Evolutionary conservation across 208 protist genomes (phyloP).

Genomic region (Trypanosoma brucei): DNA sequence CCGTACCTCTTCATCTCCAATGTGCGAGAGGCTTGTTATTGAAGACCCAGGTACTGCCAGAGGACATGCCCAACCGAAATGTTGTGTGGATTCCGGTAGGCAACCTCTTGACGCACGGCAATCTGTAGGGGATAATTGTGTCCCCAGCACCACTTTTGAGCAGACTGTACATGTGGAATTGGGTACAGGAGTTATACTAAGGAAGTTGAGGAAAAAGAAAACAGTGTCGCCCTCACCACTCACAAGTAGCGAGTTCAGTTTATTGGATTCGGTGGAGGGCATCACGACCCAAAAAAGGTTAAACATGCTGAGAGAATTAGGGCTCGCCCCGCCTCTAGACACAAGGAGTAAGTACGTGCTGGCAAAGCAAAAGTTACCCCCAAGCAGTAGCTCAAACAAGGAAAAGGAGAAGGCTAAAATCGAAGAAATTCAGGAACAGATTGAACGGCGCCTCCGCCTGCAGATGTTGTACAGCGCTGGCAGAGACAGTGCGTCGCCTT

Average conservation of each 20-base stretch:
- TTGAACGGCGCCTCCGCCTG: constrained; percentile 30
- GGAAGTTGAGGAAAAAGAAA: not conserved
- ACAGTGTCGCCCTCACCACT: not conserved
- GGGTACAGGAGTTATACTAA: not conserved
- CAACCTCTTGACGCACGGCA: not conserved
- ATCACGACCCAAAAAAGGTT: not conserved
- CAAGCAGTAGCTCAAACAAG: not conserved
- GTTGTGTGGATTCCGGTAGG: not conserved
- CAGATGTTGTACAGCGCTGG: constrained; percentile 33
- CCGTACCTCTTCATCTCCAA: not conserved
- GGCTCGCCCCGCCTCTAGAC: not conserved
- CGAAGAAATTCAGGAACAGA: constrained; percentile 12
- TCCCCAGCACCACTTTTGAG: not conserved
- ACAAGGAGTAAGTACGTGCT: not conserved
- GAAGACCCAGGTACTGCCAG: not conserved
- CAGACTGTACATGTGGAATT: not conserved
- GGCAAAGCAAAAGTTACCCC: not conserved
- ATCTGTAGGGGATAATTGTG: not conserved
- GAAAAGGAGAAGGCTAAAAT: constrained; percentile 7
- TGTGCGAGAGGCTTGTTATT: not conserved
- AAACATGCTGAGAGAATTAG: not conserved
- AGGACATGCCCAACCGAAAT: not conserved
- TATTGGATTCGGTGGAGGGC: not conserved
- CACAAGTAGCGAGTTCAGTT: not conserved
- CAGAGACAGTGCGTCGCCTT: not conserved